Evolutionary conservation across 2,329 filamentous ascomycete species (phyloP), one percentile per base, ranked within the genome.

Genomic region (Pseudogymnoascus sp.): DNA sequence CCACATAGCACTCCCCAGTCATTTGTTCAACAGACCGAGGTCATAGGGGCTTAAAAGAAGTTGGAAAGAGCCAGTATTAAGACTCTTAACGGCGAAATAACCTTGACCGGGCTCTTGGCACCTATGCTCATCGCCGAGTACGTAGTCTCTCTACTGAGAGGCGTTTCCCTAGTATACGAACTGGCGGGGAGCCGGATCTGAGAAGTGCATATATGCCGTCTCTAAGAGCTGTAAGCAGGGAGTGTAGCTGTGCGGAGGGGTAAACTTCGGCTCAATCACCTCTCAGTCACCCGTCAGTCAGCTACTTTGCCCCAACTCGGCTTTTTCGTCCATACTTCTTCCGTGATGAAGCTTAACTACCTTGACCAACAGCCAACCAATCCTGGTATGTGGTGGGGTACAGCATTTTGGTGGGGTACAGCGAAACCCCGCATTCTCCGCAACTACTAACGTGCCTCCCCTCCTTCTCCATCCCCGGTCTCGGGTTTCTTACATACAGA

Each of bases 361-460:
- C 43, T 25, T 8, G 21, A 25, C 23, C 21, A 49, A 25, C 43
- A 49, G 43, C 21, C 43, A 23, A 25, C 12, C 5, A 49, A n/a
- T n/a, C 14, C 12, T 49, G 6, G 23, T 49, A 49, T 11, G n/a
- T 6, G 37, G 37, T 40, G 42, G 18, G 43, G 21, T 25, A n/a
- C 1, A 4, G 43, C 18, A 25, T 25, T 25, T 49, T 49, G 21
- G 21, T 25, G 43, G 43, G 43, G 43, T 49, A 25, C 43, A 25
- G 12, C 43, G 25, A 49, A 49, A 49, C 43, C 43, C 43, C 43
- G 43, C 43, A 49, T 49, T 49, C 43, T 28, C 43, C 43, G 21
- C 43, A 49, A 6, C 18, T 46, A 46, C 42, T 3, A 23, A 46
- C 7, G 11, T 46, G 5, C 42, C 21, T 14, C 9, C 21, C 18